Percentiles rank a stretch among this genome's conserved stretches.
Evolutionary conservation across 805 yeast genomes (phyloP).

Genomic region (Cyberlindnera misumaiensis): DNA sequence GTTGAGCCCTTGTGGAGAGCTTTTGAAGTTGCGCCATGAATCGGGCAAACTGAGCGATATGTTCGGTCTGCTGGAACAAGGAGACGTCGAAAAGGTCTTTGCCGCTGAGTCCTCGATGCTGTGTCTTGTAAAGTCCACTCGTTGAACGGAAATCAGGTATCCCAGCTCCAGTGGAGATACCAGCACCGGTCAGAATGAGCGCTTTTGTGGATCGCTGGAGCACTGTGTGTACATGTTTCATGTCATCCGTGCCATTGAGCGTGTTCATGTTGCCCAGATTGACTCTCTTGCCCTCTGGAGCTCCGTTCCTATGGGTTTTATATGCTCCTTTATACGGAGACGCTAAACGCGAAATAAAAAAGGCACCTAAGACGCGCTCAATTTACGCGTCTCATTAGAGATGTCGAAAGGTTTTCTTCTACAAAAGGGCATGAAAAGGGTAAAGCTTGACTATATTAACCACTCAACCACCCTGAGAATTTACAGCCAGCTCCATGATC

Average conservation of each 20-base stretch:
- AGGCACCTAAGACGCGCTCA: too few relatives aligned
- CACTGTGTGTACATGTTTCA: not conserved
- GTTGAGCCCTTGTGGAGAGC: conserved; percentile 57
- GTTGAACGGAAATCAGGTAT: conserved; percentile 91
- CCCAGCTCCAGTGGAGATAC: conserved; percentile 94
- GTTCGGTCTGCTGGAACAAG: conserved; percentile 59
- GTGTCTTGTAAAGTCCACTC: conserved; percentile 66
- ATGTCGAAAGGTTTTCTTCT: too few relatives aligned
- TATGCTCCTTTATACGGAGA: too few relatives aligned
- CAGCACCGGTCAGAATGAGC: conserved; percentile 88
- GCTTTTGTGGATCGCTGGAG: conserved; percentile 36
- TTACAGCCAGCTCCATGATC: conserved; percentile 95
- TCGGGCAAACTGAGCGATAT: conserved; percentile 70
- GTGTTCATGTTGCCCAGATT: too few relatives aligned
- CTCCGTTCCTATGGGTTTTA: too few relatives aligned
- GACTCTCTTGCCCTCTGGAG: too few relatives aligned
- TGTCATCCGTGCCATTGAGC: not conserved
- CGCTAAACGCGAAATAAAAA: too few relatives aligned
- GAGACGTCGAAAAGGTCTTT: conserved; percentile 88
- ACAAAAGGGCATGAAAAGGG: too few relatives aligned
- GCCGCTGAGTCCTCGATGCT: conserved; percentile 54
- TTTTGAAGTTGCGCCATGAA: conserved; percentile 80
- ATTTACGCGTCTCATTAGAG: too few relatives aligned
- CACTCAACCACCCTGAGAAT: conserved; percentile 50
- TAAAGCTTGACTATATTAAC: not conserved